Evolutionary conservation across 2,329 filamentous ascomycete genomes (phyloP).

Genomic region (Aureobasidium sp.): DNA sequence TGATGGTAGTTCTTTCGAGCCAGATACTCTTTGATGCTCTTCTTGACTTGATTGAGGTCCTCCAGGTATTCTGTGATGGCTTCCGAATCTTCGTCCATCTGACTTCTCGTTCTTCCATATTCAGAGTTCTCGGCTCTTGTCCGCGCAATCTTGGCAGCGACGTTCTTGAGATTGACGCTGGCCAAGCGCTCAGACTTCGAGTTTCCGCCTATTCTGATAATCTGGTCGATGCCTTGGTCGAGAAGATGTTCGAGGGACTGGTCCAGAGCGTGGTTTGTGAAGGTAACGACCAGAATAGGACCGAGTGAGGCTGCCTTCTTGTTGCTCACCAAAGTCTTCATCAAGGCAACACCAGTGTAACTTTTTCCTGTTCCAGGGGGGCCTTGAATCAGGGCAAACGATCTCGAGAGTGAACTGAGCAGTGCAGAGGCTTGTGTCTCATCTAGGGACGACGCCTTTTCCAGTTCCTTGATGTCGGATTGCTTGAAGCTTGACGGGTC

Average conservation of each 20-base stretch:
- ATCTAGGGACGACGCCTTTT: constrained; percentile 56
- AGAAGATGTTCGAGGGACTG: constrained; percentile 65
- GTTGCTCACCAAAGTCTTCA: constrained; percentile 59
- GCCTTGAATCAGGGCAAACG: constrained; percentile 71
- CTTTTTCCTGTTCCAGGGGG: constrained; percentile 70
- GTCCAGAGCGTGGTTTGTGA: constrained; percentile 60
- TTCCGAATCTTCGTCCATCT: constrained; percentile 25
- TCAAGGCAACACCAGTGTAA: constrained; percentile 61
- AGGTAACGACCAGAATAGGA: constrained; percentile 54
- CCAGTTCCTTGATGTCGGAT: constrained; percentile 37
- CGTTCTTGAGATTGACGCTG: constrained; percentile 50
- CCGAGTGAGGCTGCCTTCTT: constrained; percentile 45
- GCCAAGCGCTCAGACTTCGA: constrained; percentile 39
- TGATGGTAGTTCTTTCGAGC: constrained; percentile 24
- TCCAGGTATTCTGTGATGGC: constrained; percentile 27
- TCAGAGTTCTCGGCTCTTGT: constrained; percentile 46
- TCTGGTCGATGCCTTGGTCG: constrained; percentile 44
- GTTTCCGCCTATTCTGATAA: constrained; percentile 69
- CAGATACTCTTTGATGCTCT: constrained; percentile 24
- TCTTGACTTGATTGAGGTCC: constrained; percentile 1
- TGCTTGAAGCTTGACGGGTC: constrained; percentile 24
- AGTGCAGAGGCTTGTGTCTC: constrained; percentile 55
- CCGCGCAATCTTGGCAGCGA: constrained; percentile 34
- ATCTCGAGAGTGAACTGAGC: constrained; percentile 56
- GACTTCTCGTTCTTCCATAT: constrained; percentile 32